A percentile compares a stretch with the other conserved stretches of the same genome.
Conservation (phyloP, 371 early-diverging fungal genomes). For the Mortierella sp. region DNA sequence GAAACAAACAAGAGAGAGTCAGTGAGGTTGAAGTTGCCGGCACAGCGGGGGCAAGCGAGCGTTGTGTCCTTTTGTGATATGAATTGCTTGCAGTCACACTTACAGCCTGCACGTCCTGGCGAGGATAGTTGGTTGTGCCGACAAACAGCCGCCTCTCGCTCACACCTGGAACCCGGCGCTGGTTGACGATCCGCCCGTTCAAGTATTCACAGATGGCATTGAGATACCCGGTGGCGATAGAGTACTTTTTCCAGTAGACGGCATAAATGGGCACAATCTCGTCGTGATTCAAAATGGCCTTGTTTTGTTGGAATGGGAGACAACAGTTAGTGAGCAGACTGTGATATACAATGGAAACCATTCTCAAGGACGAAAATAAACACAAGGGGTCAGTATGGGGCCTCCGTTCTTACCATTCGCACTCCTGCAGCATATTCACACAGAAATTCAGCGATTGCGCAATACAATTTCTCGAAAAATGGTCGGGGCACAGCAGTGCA, state of each 20-base stretch:
- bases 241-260: slow-evolving; percentile 78
- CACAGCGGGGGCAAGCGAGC: neutral
- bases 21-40: neutral
- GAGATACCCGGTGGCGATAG: slow-evolving; percentile 72
- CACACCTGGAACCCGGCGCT: slow-evolving; percentile 43
- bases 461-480: slow-evolving; percentile 77
- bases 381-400: neutral
- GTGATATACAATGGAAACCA: neutral
- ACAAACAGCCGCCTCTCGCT: slow-evolving; percentile 61
- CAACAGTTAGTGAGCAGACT: neutral
- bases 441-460: slow-evolving; percentile 77
- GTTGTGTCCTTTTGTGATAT: neutral
- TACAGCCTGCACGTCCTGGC: slow-evolving; percentile 80
- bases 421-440: slow-evolving; percentile 68
- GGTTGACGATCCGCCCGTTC: slow-evolving; percentile 69
- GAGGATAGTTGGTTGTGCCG: slow-evolving; percentile 66
- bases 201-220: slow-evolving; percentile 83
- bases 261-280: slow-evolving; percentile 84
- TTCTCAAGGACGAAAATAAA: neutral
- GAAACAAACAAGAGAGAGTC: neutral
- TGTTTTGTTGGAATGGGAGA: neutral
- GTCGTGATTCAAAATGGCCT: slow-evolving; percentile 74
- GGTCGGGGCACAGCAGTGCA: slow-evolving; percentile 86
- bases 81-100: slow-evolving; percentile 14
- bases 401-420: slow-evolving; percentile 64